phyloP scores from a whole-genome alignment of 1,284 basidiomycete genomes.

The Clitocybe nebularis region DNA sequence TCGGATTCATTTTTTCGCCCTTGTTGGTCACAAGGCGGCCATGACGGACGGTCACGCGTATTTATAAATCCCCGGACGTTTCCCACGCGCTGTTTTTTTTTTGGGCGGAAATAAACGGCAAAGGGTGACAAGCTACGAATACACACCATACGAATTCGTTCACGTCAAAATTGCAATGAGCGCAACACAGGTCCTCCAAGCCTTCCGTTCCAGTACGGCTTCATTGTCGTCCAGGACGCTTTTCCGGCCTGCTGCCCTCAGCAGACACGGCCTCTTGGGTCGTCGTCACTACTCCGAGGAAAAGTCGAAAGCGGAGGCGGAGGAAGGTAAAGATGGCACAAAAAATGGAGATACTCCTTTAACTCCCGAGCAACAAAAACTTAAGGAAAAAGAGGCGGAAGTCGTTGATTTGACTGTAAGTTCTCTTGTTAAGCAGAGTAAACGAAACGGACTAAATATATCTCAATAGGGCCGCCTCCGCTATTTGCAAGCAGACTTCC shows the following conservation, averaged over 20 bases:
- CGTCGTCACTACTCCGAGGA: slow-evolving; percentile 53
- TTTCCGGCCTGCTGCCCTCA: slow-evolving; percentile 33
- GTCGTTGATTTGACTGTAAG: slow-evolving; percentile 72
- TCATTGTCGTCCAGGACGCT: slow-evolving; percentile 45
- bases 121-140: slow-evolving; percentile 11
- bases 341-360: slow-evolving; percentile 20
- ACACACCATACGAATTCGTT: too few relatives aligned
- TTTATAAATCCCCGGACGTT: slow-evolving; percentile 6
- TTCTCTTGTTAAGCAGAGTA: slow-evolving; percentile 16
- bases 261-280: slow-evolving; percentile 20
- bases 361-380: slow-evolving; percentile 43
- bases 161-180: too few relatives aligned
- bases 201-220: slow-evolving; percentile 55
- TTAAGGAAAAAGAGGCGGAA: slow-evolving; percentile 72
- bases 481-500: slow-evolving; percentile 90
- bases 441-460: slow-evolving; percentile 7
- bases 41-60: background rate
- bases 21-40: too few relatives aligned
- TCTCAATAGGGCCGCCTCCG: slow-evolving; percentile 68
- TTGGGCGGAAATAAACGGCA: slow-evolving; percentile 18
- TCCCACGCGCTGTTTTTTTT: slow-evolving; percentile 15
- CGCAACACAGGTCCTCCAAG: slow-evolving; percentile 43
- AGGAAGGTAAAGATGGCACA: slow-evolving; percentile 23
- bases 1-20: slow-evolving; percentile 7
- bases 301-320: slow-evolving; percentile 30